Conservation (phyloP, 441 rosid genomes). For the Populus hybrid region DNA sequence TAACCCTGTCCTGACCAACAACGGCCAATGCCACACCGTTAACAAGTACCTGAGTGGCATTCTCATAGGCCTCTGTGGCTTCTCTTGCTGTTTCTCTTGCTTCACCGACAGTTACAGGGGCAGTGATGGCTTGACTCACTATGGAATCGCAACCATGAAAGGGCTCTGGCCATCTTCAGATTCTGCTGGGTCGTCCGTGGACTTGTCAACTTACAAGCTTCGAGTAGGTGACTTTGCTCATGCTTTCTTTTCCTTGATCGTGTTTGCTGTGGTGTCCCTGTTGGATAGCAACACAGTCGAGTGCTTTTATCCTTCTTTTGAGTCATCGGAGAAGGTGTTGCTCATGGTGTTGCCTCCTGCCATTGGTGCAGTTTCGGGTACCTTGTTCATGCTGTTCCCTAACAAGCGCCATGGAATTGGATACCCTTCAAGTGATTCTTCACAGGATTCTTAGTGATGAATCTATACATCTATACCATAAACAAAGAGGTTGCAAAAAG, state of each 20-base stretch:
- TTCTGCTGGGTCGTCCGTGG: slow-evolving; percentile 26
- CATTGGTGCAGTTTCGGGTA: slow-evolving; percentile 57
- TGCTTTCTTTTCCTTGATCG: slow-evolving; percentile 47
- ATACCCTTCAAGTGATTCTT: slow-evolving; percentile 44
- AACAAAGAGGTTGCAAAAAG: not conserved
- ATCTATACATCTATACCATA: not conserved
- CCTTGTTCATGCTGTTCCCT: slow-evolving; percentile 60
- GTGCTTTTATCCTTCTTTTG: slow-evolving; percentile 66
- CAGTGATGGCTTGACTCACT: slow-evolving; percentile 47
- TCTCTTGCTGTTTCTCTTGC: slow-evolving; percentile 61
- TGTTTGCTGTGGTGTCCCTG: slow-evolving; percentile 54
- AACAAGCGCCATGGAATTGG: slow-evolving; percentile 83
- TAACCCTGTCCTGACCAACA: slow-evolving; percentile 76
- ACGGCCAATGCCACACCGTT: slow-evolving; percentile 47
- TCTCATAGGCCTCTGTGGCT: slow-evolving; percentile 51
- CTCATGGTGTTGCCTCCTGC: slow-evolving; percentile 72
- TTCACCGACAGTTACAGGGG: slow-evolving; percentile 77
- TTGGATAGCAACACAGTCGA: slow-evolving; percentile 58
- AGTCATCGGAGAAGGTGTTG: slow-evolving; percentile 41
- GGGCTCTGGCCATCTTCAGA: slow-evolving; percentile 64
- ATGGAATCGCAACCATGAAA: slow-evolving; percentile 53
- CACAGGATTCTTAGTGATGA: not conserved
- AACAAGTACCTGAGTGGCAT: slow-evolving; percentile 53
- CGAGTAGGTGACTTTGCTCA: slow-evolving; percentile 66
- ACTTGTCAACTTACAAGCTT: slow-evolving; percentile 53